A percentile compares a stretch with the other conserved stretches of the same genome.
Conservation (phyloP, 164 flowering plant species). For the Aristolochia fimbriata region DNA sequence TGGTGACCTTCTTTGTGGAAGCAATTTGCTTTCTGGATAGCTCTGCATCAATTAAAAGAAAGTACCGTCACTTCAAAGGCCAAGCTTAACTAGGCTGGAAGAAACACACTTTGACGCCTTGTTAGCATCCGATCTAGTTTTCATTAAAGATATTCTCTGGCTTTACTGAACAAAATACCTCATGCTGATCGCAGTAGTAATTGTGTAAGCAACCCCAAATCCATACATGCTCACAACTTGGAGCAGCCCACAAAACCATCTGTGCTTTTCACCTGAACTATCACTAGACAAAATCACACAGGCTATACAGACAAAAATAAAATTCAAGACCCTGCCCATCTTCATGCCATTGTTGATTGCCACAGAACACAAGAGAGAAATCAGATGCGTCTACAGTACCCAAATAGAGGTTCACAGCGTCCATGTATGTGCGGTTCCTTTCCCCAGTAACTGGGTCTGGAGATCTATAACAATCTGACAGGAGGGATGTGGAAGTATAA, state of each 20-base stretch:
- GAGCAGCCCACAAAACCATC: slow-evolving; percentile 38
- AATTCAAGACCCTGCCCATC: no score
- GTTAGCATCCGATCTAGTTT: no score
- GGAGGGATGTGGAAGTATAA: slow-evolving; percentile 31
- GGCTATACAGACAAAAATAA: neutral
- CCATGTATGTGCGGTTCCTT: slow-evolving; percentile 36
- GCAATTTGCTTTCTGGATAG: slow-evolving; percentile 61
- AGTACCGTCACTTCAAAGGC: neutral
- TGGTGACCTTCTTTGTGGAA: slow-evolving; percentile 55
- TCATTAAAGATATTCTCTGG: neutral
- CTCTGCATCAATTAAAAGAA: slow-evolving; percentile 30
- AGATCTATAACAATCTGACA: slow-evolving; percentile 44
- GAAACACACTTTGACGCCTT: no score
- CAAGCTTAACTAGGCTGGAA: no score
- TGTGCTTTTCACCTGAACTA: slow-evolving; percentile 15
- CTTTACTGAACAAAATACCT: slow-evolving; percentile 16
- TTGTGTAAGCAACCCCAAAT: slow-evolving; percentile 25
- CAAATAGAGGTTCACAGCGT: slow-evolving; percentile 46
- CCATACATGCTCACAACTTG: slow-evolving; percentile 33
- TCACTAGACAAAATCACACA: slow-evolving; percentile 9
- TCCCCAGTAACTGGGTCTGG: slow-evolving; percentile 48
- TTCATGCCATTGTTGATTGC: neutral
- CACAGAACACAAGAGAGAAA: neutral
- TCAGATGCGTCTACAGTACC: slow-evolving; percentile 26
- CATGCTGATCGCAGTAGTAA: slow-evolving; percentile 28